Conservation (phyloP, 305 asterid species). For the Fraxinus baroniana region DNA sequence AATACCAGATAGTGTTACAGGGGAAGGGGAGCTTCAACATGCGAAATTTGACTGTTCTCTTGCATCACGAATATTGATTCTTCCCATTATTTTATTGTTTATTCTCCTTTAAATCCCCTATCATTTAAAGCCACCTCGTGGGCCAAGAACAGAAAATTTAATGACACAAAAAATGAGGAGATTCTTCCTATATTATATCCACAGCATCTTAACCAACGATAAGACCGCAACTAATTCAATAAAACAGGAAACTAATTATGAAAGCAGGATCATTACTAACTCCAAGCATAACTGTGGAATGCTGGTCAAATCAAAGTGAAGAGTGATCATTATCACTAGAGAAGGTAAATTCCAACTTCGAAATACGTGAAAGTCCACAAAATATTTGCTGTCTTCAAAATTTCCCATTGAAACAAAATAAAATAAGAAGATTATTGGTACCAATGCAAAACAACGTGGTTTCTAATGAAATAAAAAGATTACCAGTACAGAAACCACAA, state of each 20-base stretch:
- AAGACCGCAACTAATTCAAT: neutral
- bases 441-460: neutral
- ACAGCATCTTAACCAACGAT: neutral
- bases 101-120: neutral
- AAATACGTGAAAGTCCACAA: neutral
- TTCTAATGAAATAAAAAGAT: neutral
- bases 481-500: neutral
- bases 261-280: neutral
- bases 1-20: conserved; percentile 7
- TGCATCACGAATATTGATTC: neutral
- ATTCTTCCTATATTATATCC: neutral
- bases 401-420: neutral
- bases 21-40: conserved; percentile 8
- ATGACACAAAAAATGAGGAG: neutral
- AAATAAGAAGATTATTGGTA: neutral
- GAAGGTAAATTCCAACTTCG: neutral
- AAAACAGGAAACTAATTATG: neutral
- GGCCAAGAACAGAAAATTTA: neutral
- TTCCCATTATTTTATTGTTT: neutral
- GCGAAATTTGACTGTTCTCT: neutral
- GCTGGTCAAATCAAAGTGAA: neutral
- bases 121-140: neutral
- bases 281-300: neutral
- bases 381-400: neutral
- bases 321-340: neutral